A percentile compares a stretch with the other conserved stretches of the same genome.
Evolutionary conservation across 768 basidiomycete genomes (phyloP).

Genomic region (Boletus reticulatus): DNA sequence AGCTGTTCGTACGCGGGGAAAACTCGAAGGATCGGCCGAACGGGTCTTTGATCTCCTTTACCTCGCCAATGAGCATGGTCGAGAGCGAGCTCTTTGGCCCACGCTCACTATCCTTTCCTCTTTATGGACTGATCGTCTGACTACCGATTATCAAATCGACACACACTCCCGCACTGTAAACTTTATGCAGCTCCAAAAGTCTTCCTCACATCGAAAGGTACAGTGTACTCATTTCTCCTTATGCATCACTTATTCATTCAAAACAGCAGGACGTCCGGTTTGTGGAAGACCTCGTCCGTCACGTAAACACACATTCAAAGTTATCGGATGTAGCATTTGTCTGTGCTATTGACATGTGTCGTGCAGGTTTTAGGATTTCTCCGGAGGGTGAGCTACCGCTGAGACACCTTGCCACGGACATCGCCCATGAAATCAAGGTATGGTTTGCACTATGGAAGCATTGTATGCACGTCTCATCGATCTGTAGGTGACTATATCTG

Average conservation of each 20-base stretch:
- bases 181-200: conserved; percentile 31
- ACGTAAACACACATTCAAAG: conserved; percentile 53
- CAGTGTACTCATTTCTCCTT: neutral
- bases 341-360: conserved; percentile 76
- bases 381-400: conserved; percentile 60
- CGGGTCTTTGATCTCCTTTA: conserved; percentile 82
- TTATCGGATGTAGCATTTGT: conserved; percentile 64
- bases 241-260: neutral
- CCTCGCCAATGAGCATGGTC: conserved; percentile 40
- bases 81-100: conserved; percentile 71
- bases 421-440: conserved; percentile 82
- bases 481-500: conserved; percentile 22
- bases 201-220: conserved; percentile 32
- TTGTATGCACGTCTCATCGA: neutral
- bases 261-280: conserved; percentile 49
- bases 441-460: conserved; percentile 19
- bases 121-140: conserved; percentile 71
- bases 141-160: conserved; percentile 50
- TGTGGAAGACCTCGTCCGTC: conserved; percentile 59
- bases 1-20: conserved; percentile 56
- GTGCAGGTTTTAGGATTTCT: conserved; percentile 57
- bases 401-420: conserved; percentile 62
- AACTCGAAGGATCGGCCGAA: conserved; percentile 79
- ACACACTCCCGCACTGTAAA: conserved; percentile 30
- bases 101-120: conserved; percentile 72